phyloP scores from a whole-genome alignment of 371 early-diverging fungal genomes.

The Gilbertella persicaria region DNA sequence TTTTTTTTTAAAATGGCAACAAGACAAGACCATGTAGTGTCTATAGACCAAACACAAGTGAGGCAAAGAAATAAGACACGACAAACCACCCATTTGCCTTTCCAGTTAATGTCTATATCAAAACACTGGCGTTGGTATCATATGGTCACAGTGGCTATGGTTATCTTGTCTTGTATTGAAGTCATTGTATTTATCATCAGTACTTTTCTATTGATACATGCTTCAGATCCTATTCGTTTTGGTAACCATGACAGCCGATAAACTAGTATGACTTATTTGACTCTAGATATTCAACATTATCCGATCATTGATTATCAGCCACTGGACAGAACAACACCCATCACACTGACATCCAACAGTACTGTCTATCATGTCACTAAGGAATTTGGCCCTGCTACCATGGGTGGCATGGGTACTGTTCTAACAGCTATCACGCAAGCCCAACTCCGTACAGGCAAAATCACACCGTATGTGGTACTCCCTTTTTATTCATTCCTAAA shows the following conservation, averaged over 20 bases:
- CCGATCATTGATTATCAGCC: conserved; percentile 52
- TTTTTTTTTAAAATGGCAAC: no score
- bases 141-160: conserved; percentile 1
- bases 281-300: conserved; percentile 26
- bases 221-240: conserved; percentile 18
- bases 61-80: background rate
- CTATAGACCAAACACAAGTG: no score
- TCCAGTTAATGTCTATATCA: background rate
- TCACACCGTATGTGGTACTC: conserved; percentile 56
- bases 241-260: background rate
- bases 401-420: conserved; percentile 63
- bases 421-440: conserved; percentile 60
- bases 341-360: conserved; percentile 16
- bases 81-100: conserved; percentile 1
- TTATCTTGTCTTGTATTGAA: conserved; percentile 3
- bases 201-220: background rate
- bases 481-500: conserved; percentile 60
- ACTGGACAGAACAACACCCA: conserved; percentile 38
- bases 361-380: conserved; percentile 65
- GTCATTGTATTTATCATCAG: conserved; percentile 8
- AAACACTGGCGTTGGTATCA: conserved; percentile 26
- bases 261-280: conserved; percentile 7
- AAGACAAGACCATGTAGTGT: no score
- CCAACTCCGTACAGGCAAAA: conserved; percentile 50
- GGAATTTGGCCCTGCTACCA: conserved; percentile 65